Percentiles rank a stretch among this genome's conserved stretches.
Evolutionary conservation across 2,329 filamentous ascomycete genomes (phyloP).

Genomic region (Apiospora malaysiana): DNA sequence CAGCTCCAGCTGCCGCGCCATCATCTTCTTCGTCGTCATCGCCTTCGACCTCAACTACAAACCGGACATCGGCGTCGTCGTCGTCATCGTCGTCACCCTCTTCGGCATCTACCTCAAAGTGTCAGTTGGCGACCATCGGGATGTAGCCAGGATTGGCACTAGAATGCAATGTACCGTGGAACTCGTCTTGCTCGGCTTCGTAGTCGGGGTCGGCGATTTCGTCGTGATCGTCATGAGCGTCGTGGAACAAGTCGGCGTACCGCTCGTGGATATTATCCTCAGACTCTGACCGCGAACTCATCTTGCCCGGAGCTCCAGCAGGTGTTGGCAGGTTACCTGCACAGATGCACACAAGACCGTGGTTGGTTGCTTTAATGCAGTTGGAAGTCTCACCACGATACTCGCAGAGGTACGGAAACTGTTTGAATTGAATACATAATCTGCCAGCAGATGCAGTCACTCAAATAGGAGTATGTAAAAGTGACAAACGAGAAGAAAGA

Average conservation of each 20-base stretch:
- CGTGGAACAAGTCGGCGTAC: conserved; percentile 32
- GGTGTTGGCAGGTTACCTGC: background rate
- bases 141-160: background rate
- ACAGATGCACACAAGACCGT: conserved; percentile 1
- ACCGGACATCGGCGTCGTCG: conserved; percentile 36
- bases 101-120: conserved; percentile 30
- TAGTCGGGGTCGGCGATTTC: conserved; percentile 33
- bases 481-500: background rate
- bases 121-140: background rate
- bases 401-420: background rate
- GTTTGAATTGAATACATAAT: background rate
- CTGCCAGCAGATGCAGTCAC: conserved; percentile 11
- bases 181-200: conserved; percentile 34
- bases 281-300: conserved; percentile 16
- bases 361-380: background rate
- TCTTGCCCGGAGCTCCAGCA: conserved; percentile 16
- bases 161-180: conserved; percentile 34
- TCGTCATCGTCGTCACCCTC: conserved; percentile 33
- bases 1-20: conserved; percentile 30
- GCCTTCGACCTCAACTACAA: conserved; percentile 39
- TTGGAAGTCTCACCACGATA: background rate
- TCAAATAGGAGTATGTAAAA: background rate
- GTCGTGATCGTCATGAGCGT: conserved; percentile 33
- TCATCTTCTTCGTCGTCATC: conserved; percentile 37
- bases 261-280: conserved; percentile 2